Evolutionary conservation across 495 filamentous ascomycete genomes (phyloP), one percentile per base, ranked within the genome.

Genomic region (Symbiotaphrina buchneri): DNA sequence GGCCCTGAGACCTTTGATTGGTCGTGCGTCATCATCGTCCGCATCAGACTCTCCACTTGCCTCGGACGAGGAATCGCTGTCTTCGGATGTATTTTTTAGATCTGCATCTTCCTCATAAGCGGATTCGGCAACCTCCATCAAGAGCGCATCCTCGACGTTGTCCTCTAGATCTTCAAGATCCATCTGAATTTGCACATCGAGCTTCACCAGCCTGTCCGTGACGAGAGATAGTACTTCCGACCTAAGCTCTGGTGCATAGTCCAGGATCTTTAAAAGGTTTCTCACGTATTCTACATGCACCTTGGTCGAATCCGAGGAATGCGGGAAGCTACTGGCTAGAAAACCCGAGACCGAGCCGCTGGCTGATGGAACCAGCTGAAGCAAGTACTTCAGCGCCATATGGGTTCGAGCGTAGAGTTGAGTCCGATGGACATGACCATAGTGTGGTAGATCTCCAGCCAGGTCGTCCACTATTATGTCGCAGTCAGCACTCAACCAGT

Each of bases 181-280:
- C 7, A 80, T 67, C 47, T 93, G 84, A 45, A 95, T 82, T 45
- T 92, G 79, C 3, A 91, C 77, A 41, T 99, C 87, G 27, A 90
- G 73, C 49, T 87, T 91, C 35, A 94, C 78, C 3, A 94, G 55
- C 31, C 71, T 65, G 21, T 85, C 74, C 7, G 75, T 77, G 24
- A 94, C 70, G 11, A 93, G 52, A 34, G 74, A 68, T 32, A 92
- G 63, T n/a, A 94, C 65, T 32, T 87, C 76, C 10, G 68, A 61
- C 39, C 71, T 70, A n/a, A 95, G 56, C 28, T 85, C 73, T 1
- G 80, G 79, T 4, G 71, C 61, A 47, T 90, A 90, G 27, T 56
- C 57, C 23, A 71, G 63, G 17, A 95, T 49, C 36, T 58, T 65
- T 4, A 94, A 53, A 3, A 93, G 52, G 44, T 92, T 91, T 28